A percentile compares a stretch with the other conserved stretches of the same genome.
phyloP scores from a whole-genome alignment of 352 stramenopile species.

The Aphanomyces invadans region DNA sequence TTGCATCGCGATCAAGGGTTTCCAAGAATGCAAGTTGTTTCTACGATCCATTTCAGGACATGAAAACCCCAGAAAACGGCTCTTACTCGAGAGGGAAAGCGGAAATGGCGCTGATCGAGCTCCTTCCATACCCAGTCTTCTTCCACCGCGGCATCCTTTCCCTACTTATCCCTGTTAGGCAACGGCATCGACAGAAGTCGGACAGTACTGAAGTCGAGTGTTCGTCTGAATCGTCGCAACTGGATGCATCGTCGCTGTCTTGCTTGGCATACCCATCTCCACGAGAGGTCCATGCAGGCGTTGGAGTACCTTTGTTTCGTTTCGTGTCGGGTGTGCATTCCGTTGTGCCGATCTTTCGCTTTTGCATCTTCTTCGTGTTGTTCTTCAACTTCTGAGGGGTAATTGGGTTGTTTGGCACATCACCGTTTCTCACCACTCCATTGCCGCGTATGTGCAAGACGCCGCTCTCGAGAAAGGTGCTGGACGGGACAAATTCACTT shows the following conservation, averaged over 20 bases:
- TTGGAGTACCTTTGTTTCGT: background rate
- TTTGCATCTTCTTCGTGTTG: background rate
- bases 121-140: constrained; percentile 21
- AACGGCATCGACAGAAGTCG: background rate
- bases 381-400: background rate
- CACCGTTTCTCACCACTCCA: background rate
- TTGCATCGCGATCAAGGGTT: background rate
- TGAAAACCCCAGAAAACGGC: background rate
- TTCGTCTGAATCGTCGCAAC: too few species aligned
- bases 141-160: background rate
- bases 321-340: background rate
- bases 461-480: background rate
- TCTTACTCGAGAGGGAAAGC: background rate
- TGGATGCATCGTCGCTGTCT: too few species aligned
- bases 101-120: background rate
- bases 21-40: background rate
- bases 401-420: background rate
- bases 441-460: background rate
- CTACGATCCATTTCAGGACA: background rate
- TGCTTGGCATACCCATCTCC: too few species aligned
- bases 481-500: background rate
- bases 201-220: too few species aligned
- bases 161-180: background rate
- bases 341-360: background rate
- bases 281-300: background rate